Evolutionary conservation across 1,284 basidiomycete genomes (phyloP), one percentile per base, ranked within the genome.

Genomic region (Leccinum solheimii): DNA sequence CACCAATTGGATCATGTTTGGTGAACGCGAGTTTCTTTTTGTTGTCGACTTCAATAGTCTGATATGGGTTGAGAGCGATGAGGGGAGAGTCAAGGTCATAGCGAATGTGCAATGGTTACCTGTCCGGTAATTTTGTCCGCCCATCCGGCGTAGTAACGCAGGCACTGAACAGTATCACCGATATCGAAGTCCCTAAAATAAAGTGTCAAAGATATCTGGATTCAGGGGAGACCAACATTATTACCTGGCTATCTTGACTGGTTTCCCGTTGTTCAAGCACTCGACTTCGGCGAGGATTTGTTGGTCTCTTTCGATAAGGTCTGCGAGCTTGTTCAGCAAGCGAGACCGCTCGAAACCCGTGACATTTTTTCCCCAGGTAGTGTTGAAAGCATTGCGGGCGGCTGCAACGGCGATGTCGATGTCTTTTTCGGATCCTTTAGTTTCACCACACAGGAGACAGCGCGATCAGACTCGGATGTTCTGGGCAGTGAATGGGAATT

Each of bases 1-100:
- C 95, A 54, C 95, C 96, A 68, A 98, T 91, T 32, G 96, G 95
- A 67, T 98, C 95, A 76, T 95, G 92, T 55, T 89, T 84, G 26
- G 94, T 95, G 76, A 94, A 94, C 16, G 90, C 90, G 61, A 94
- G 77, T 77, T 95, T 95, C 59, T 80, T 81, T 71, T 86, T 86
- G 73, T 89, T 89, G 72, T 93, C 88, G 30, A 93, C 84, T 77
- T 95, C 94, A 66, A 95, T 85, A 51, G 85, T 85, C 89, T 92
- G 43, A 55, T 43, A 21, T 38, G 27, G n/a, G 52, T 43, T 26
- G 43, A 51, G 52, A 55, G 54, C 32, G 8, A 23, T 62, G 16
- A 58, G 60, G 50, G 7, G 54, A 56, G 36, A 52, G n/a, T 50
- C 30, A 38, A 45, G 13, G 38, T 19, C 13, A 21, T 34, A 30